Conservation (phyloP, 2,329 filamentous ascomycete species). For the Colletotrichum echinochloae region DNA sequence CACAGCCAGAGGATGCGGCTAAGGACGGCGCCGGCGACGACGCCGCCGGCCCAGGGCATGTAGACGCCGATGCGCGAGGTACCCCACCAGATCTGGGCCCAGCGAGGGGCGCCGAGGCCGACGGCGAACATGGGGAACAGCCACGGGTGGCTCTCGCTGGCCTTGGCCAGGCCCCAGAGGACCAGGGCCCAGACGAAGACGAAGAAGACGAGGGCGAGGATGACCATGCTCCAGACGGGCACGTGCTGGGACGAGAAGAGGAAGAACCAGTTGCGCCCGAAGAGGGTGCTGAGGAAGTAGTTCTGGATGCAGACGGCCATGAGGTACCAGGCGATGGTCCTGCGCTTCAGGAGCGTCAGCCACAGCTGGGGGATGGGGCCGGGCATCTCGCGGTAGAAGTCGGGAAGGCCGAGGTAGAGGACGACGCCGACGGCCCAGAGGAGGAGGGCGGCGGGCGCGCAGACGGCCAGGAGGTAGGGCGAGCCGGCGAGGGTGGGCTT, state of each 20-base stretch:
- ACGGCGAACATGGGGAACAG: constrained; percentile 76
- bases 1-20: constrained; percentile 68
- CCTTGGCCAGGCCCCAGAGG: constrained; percentile 62
- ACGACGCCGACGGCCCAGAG: constrained; percentile 68
- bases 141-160: constrained; percentile 73
- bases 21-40: constrained; percentile 66
- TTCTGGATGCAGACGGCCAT: constrained; percentile 73
- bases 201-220: constrained; percentile 69
- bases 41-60: constrained; percentile 71
- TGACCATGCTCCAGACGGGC: constrained; percentile 65
- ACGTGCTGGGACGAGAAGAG: constrained; percentile 70
- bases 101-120: constrained; percentile 73
- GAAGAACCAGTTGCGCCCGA: constrained; percentile 76
- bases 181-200: constrained; percentile 66
- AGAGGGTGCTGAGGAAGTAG: constrained; percentile 74
- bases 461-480: constrained; percentile 57
- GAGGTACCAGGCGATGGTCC: constrained; percentile 77
- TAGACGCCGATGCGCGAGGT: constrained; percentile 70
- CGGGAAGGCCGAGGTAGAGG: constrained; percentile 70
- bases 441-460: constrained; percentile 67
- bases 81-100: constrained; percentile 77
- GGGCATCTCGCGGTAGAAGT: constrained; percentile 74
- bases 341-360: constrained; percentile 68
- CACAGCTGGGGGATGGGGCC: constrained; percentile 76
- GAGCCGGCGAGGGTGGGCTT: constrained; percentile 47